Base-by-base conservation (phyloP, 2,329 filamentous ascomycete genomes). In the Venturia effusa region DNA sequence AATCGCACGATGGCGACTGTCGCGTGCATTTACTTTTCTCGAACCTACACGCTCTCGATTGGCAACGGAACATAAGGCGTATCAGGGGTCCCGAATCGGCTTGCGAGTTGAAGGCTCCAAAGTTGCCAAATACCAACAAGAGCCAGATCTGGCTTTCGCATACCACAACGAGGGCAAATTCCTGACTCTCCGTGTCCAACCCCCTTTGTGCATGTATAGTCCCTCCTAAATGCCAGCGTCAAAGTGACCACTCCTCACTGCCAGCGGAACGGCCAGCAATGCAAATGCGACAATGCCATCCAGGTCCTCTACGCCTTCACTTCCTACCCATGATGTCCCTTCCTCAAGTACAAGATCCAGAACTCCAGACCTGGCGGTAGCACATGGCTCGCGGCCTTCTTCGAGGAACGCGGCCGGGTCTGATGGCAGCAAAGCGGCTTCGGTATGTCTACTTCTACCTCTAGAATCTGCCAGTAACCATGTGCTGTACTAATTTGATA, bases 261-360 rank as follows among this genome's bases (percentile, higher is more conserved):
- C 51, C 30, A 34, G 51, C 30, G 27, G n/a, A 34, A 17, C 27
- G 30, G 51, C 51, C 51, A 34, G 51, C 51, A 60, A 43, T 40
- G 59, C 55, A 19, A 63, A 48, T 39, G 51, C 64, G 64, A 59
- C 57, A 39, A 64, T 39, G 62, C 43, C 63, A 34, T 64, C 63
- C 59, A 64, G 55, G 43, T 61, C 63, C 30, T 39, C 59, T 13
- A 61, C 57, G 17, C 63, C 63, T 30, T 37, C 32, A 27, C 48
- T 63, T 27, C 61, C 64, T 19, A n/a, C 40, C 19, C 45, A 45
- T 37, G 48, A 63, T 60, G 61, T 32, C n/a, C 43, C 64, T 27
- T 30, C 45, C 48, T n/a, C 48, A 27, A 61, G 32, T 45, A n/a
- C 60, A 61, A 48, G 59, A 43, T 41, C 62, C 55, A 54, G 54